Conservation (phyloP, 1,139 yeast species). For the Pichia sp. region DNA sequence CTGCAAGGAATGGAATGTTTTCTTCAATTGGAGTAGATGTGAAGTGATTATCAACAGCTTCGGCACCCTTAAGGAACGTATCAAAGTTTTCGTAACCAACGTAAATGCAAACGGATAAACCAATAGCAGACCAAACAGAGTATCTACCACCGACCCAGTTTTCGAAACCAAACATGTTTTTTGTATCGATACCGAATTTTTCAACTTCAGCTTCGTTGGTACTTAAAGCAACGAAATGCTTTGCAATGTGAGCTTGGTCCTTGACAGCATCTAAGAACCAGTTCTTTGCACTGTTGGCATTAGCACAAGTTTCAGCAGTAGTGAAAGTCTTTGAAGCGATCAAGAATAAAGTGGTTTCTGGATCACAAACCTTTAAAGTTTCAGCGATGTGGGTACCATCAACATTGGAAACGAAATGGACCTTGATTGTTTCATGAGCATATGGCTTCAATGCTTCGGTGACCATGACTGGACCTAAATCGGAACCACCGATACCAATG, state of each 20-base stretch:
- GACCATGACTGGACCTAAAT: slow-evolving; percentile 98
- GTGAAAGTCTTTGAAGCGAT: slow-evolving; percentile 98
- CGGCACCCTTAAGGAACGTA: slow-evolving; percentile 92
- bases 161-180: slow-evolving; percentile 98
- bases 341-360: slow-evolving; percentile 92
- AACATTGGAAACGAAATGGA: slow-evolving; percentile 95
- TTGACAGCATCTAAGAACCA: slow-evolving; percentile 82
- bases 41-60: slow-evolving; percentile 94
- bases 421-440: slow-evolving; percentile 70
- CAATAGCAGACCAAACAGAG: slow-evolving; percentile 99
- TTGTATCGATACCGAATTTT: slow-evolving; percentile 95
- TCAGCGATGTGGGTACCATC: slow-evolving; percentile 98
- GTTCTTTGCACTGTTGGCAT: slow-evolving; percentile 90
- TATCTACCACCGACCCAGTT: slow-evolving; percentile 99
- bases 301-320: slow-evolving; percentile 96
- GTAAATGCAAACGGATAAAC: slow-evolving; percentile 91
- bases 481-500: slow-evolving; percentile 99
- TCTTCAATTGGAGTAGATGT: slow-evolving; percentile 77
- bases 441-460: slow-evolving; percentile 96
- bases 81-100: slow-evolving; percentile 95
- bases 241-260: slow-evolving; percentile 74
- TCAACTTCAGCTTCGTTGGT: slow-evolving; percentile 90
- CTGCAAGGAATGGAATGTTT: slow-evolving; percentile 93
- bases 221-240: slow-evolving; percentile 96
- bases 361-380: slow-evolving; percentile 69